Conservation (phyloP, 768 basidiomycete species). For the Agaricus subrufescens region DNA sequence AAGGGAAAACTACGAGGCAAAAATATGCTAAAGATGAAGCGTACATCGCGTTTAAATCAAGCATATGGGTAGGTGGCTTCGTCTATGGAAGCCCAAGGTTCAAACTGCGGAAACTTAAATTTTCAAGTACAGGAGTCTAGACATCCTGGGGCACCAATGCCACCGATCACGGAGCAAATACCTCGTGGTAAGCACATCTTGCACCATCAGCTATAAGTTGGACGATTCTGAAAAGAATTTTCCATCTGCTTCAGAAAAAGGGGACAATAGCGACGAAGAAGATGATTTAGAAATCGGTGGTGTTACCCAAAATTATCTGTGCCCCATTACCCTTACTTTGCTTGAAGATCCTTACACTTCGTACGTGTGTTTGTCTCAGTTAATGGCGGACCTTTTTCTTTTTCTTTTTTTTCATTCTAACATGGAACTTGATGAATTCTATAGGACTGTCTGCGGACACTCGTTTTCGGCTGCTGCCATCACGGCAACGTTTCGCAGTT, state of each 20-base stretch:
- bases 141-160: conserved; percentile 64
- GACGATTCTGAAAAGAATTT: neutral
- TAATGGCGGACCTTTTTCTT: neutral
- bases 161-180: conserved; percentile 71
- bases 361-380: conserved; percentile 39
- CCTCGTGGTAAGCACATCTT: conserved; percentile 46
- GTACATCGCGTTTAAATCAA: conserved; percentile 60
- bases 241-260: conserved; percentile 52
- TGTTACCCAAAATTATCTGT: conserved; percentile 76
- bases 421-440: conserved; percentile 7
- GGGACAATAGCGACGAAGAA: conserved; percentile 78
- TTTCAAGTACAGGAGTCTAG: conserved; percentile 49
- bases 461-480: conserved; percentile 78
- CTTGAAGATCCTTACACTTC: conserved; percentile 77
- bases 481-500: conserved; percentile 48
- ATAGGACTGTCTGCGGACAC: conserved; percentile 69
- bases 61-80: conserved; percentile 54
- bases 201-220: neutral
- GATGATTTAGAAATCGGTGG: conserved; percentile 90
- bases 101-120: neutral
- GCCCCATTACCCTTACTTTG: conserved; percentile 69
- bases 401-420: neutral
- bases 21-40: conserved; percentile 63
- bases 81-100: neutral
- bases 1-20: conserved; percentile 64